Evolutionary conservation across 495 filamentous ascomycete genomes (phyloP), one percentile per base, ranked within the genome.

Genomic region (Aspergillus avenaceus): DNA sequence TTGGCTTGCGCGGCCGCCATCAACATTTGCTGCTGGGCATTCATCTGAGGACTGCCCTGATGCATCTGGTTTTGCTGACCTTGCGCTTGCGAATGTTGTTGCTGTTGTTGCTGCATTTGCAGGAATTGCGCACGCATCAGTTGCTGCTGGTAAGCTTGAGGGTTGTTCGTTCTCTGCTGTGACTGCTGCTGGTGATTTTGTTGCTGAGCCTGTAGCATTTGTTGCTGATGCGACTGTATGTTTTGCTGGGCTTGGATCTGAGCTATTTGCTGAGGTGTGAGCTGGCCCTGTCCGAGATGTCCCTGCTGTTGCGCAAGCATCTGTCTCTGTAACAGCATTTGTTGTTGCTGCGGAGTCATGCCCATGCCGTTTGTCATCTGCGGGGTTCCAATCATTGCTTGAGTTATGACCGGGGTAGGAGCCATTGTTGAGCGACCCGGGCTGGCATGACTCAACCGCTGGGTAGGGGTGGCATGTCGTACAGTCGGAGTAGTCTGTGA

Each of bases 361-460:
- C 51, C 52, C 47, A 71, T 65, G 25, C 61, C 64, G 46, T 55
- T 59, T 34, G 59, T 60, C 66, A 75, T 72, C 41, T 73, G 72
- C 11, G 65, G 65, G 7, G 67, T 73, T 24, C 56, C 56, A 51
- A 80, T 72, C 60, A 80, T 75, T 28, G 65, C 67, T 45, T 79
- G 80, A 41, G 68, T 71, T 69, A 84, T 79, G 37, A 82, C 73
- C 4, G 81, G 80, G 3, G 76, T 80, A 36, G 79, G 75, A 12
- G 78, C 66, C 70, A 87, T 80, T 46, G 75, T 75, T 18, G 73
- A 71, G 36, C 80, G 79, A 13, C 74, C 75, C 24, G 87, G 84
- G 59, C 86, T 91, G 28, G 76, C 81, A 58, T 90, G 87, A 31
- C 69, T 75, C 77, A 90, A 84, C 9, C 86, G 80, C 50, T 85